phyloP scores from a whole-genome alignment of 768 basidiomycete genomes.

The Psilocybe cyanescens region DNA sequence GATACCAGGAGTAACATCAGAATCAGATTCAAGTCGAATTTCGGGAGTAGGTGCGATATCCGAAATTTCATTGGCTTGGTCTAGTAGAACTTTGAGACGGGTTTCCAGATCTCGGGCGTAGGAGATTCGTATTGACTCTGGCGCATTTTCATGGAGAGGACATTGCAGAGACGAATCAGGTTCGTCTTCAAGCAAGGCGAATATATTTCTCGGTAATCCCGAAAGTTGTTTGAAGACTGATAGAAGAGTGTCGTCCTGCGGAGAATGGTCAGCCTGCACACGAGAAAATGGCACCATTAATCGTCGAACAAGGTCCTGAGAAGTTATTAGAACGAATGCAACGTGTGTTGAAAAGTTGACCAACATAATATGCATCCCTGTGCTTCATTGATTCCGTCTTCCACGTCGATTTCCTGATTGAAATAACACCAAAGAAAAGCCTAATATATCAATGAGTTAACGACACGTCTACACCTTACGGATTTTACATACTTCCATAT shows the following conservation, averaged over 20 bases:
- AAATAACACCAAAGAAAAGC: constrained; percentile 65
- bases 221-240: constrained; percentile 59
- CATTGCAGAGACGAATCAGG: constrained; percentile 47
- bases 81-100: constrained; percentile 51
- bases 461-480: background rate
- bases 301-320: constrained; percentile 70
- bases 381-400: constrained; percentile 57
- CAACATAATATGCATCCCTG: constrained; percentile 74
- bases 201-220: constrained; percentile 54
- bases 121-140: constrained; percentile 48
- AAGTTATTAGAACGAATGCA: background rate
- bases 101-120: constrained; percentile 57
- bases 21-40: constrained; percentile 37
- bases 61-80: constrained; percentile 37
- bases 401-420: constrained; percentile 62
- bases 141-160: constrained; percentile 53
- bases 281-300: constrained; percentile 61
- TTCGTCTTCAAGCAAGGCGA: constrained; percentile 53
- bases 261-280: constrained; percentile 28
- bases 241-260: constrained; percentile 51
- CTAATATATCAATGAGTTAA: constrained; percentile 34
- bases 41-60: constrained; percentile 37
- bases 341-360: constrained; percentile 23
- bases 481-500: constrained; percentile 69
- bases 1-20: constrained; percentile 33